Evolutionary conservation across 2,329 filamentous ascomycete species (phyloP), one percentile per base, ranked within the genome.

Genomic region (Aspergillus pseudoglaucus): DNA sequence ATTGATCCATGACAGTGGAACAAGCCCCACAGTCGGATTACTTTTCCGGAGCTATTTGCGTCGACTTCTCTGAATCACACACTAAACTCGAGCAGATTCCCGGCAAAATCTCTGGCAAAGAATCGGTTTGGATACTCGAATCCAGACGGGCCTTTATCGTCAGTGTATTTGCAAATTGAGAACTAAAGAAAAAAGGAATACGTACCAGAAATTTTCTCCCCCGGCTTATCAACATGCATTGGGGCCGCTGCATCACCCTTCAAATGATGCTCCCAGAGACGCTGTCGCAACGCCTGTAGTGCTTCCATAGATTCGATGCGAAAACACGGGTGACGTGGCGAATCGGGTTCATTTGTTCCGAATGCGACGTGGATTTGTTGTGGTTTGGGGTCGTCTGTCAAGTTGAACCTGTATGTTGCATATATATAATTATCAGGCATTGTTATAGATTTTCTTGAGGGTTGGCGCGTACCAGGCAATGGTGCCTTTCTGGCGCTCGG

Each of bases 81-180:
- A 45, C 70, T 77, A 53, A 80, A 80, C 58, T 80, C 77, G 30
- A 80, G 58, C 46, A 73, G 60, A 54, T 80, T 80, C 2, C 78
- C 77, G 1, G 76, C 75, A 63, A 72, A 81, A 53, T 81, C 77
- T 48, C 78, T 72, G 1, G 79, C 80, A 61, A 85, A 85, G 61
- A 85, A 85, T 12, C 82, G 70, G 32, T 66, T 70, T 0, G 81
- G 81, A 56, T 82, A 83, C 60, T 84, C 81, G 1, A 75, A 74
- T 0, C 79, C 80, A 17, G 37, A 39, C 10, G 37, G 37, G 1
- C 37, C 37, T 39, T 18, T 35, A 56, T 79, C 68, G 0, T 70
- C 64, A 2, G 79, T 75, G 76, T 51, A 55, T 49, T 32, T 18
- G 18, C 44, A 27, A 4, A 8, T 15, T 10, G 44, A 22, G 7